Percentiles rank a stretch among this genome's conserved stretches.
phyloP scores from a whole-genome alignment of 2,329 filamentous ascomycete genomes.

The Claviceps sp. region DNA sequence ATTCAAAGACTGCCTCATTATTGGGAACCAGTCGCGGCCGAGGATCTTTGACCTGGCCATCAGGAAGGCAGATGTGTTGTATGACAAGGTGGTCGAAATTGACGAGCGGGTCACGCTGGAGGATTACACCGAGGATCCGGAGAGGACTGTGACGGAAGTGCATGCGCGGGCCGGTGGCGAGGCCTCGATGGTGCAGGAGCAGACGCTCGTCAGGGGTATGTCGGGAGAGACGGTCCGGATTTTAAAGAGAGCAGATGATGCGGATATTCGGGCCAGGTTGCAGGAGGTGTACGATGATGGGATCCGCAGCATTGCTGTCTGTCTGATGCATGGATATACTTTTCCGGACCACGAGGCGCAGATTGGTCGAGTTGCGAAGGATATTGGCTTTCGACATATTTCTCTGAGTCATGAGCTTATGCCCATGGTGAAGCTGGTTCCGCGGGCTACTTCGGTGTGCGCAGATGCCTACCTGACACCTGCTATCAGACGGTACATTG shows the following conservation, averaged over 20 bases:
- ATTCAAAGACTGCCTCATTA: slow-evolving; percentile 58
- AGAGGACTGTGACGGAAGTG: slow-evolving; percentile 25
- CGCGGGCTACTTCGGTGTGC: slow-evolving; percentile 28
- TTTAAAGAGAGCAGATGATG: slow-evolving; percentile 43
- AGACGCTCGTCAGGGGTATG: slow-evolving; percentile 52
- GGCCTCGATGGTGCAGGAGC: slow-evolving; percentile 27
- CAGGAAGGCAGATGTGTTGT: slow-evolving; percentile 52
- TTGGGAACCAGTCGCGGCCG: slow-evolving; percentile 61
- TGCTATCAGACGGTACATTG: slow-evolving; percentile 21
- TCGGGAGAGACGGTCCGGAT: slow-evolving; percentile 58
- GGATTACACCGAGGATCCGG: slow-evolving; percentile 59
- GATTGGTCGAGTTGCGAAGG: slow-evolving; percentile 21
- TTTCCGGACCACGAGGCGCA: slow-evolving; percentile 41
- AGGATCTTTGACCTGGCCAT: slow-evolving; percentile 64
- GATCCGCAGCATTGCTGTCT: slow-evolving; percentile 39
- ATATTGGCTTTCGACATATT: slow-evolving; percentile 30
- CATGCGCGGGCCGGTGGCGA: slow-evolving; percentile 35
- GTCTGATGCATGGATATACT: slow-evolving; percentile 59
- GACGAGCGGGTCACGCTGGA: slow-evolving; percentile 63
- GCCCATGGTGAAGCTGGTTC: slow-evolving; percentile 31
- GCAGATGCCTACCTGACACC: slow-evolving; percentile 32
- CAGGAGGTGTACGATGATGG: slow-evolving; percentile 48
- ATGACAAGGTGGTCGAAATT: slow-evolving; percentile 58
- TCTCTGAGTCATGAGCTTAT: slow-evolving; percentile 24
- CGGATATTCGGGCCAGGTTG: slow-evolving; percentile 40